phyloP scores from a whole-genome alignment of 345 rosid genomes.

The Eucalyptus urophylla region DNA sequence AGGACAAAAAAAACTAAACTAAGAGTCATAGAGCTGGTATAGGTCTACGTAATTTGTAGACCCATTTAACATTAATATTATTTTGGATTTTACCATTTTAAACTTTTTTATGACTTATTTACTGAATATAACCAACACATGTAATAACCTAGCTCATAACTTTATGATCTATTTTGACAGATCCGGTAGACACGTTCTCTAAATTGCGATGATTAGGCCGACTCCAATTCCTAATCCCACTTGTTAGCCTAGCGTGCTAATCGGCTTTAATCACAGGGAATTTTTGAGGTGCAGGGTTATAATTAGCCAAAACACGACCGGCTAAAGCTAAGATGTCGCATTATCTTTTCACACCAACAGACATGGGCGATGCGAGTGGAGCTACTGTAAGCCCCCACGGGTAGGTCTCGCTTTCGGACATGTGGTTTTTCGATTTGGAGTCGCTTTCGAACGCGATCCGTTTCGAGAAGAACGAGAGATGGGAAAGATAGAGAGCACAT shows the following conservation, averaged over 20 bases:
- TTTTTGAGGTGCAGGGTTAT: background rate
- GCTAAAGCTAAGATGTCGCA: background rate
- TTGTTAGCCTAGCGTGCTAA: background rate
- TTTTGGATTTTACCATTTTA: too few species aligned
- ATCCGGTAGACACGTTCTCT: background rate
- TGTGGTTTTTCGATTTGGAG: background rate
- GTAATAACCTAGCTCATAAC: too few species aligned
- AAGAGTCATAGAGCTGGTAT: too few species aligned
- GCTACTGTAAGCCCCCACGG: background rate
- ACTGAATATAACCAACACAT: too few species aligned
- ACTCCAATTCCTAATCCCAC: background rate
- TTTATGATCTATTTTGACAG: background rate
- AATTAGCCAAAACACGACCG: background rate
- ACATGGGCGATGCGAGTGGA: background rate
- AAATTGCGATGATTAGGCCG: background rate
- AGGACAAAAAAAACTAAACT: accelerated
- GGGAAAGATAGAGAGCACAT: background rate
- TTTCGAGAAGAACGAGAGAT: background rate
- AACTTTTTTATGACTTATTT: too few species aligned
- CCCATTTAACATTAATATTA: too few species aligned
- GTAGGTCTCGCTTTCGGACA: background rate
- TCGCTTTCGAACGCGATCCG: background rate
- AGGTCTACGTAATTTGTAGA: too few species aligned
- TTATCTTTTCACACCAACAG: background rate
- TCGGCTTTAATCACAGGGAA: background rate